Base-by-base conservation (phyloP, 2,329 filamentous ascomycete genomes). In the Calonectria pseudoturangicola region DNA sequence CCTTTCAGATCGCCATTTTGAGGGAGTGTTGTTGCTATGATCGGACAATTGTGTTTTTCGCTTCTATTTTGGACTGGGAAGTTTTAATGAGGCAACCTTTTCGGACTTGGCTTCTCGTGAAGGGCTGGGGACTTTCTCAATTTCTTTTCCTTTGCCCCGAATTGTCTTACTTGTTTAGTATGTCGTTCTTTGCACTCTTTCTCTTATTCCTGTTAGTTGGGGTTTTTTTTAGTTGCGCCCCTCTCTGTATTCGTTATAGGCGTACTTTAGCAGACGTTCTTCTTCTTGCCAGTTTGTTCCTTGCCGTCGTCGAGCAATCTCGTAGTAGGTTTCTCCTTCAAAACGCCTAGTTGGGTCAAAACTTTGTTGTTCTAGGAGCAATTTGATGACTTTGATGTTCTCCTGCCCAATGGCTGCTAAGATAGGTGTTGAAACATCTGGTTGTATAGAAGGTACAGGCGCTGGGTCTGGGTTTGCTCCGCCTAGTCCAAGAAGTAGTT, bases 281-380 rank as follows among this genome's bases (percentile, higher is more conserved):
- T 99, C 97, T 74, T 96, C 92, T 82, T 96, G 93, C 95, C 96
- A 98, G 73, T 95, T 93, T 9, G 96, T 94, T 0, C 97, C 96
- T 76, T 92, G 92, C 48, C 95, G 92, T 60, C 95, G 92, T 78
- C 93, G 91, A 2, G 97, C 95, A 73, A 98, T 92, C 75, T 99
- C 95, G 79, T 92, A 94, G 83, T 98, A 99, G 0, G 94, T 93
- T 78, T 94, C 91, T 27, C 94, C 94, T 77, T 92, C 92, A 77
- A 92, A 93, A 30, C 92, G 89, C 70, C 93, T 92, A 0, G 94
- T 95, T 0, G 97, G 96, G 79, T 99, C 93, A 81, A 98, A 98
- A 18, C 86, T 86, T 60, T 90, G 90, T 79, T 97, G 94, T 72
- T 92, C 92, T 8, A 98, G 86, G 9, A 98, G 88, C 13, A 98